Conservation (phyloP, 805 yeast species). For the Huiozyma naganishii region DNA sequence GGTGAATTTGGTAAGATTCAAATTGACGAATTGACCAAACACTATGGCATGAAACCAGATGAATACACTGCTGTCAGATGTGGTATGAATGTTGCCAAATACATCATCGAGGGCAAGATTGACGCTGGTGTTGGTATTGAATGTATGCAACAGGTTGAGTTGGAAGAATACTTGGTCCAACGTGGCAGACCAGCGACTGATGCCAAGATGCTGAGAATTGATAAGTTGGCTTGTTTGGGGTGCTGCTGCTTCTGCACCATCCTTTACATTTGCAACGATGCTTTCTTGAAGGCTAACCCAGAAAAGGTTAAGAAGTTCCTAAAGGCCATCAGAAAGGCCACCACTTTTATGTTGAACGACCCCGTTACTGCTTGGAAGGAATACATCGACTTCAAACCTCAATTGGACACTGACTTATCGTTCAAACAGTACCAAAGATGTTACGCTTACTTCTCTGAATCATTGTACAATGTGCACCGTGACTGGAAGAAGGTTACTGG, state of each 20-base stretch:
- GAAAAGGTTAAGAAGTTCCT: conserved; percentile 36
- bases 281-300: conserved; percentile 37
- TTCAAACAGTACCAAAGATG: conserved; percentile 41
- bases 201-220: conserved; percentile 48
- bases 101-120: conserved; percentile 43
- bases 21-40: conserved; percentile 43
- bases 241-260: conserved; percentile 52
- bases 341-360: conserved; percentile 35
- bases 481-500: too few species aligned
- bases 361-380: conserved; percentile 39
- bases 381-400: conserved; percentile 38
- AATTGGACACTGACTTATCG: conserved; percentile 32
- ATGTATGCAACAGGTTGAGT: conserved; percentile 48
- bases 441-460: conserved; percentile 33
- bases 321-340: conserved; percentile 41
- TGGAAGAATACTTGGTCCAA: conserved; percentile 37
- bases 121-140: conserved; percentile 52
- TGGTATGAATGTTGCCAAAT: conserved; percentile 50
- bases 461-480: too few species aligned
- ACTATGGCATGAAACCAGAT: conserved; percentile 44
- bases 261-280: conserved; percentile 42
- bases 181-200: conserved; percentile 36
- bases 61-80: conserved; percentile 50
- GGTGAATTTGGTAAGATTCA: conserved; percentile 53
- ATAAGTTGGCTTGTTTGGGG: conserved; percentile 44